A percentile compares a stretch with the other conserved stretches of the same genome.
phyloP scores from a whole-genome alignment of 2,329 filamentous ascomycete genomes.

The Epichloe brachyelytri region DNA sequence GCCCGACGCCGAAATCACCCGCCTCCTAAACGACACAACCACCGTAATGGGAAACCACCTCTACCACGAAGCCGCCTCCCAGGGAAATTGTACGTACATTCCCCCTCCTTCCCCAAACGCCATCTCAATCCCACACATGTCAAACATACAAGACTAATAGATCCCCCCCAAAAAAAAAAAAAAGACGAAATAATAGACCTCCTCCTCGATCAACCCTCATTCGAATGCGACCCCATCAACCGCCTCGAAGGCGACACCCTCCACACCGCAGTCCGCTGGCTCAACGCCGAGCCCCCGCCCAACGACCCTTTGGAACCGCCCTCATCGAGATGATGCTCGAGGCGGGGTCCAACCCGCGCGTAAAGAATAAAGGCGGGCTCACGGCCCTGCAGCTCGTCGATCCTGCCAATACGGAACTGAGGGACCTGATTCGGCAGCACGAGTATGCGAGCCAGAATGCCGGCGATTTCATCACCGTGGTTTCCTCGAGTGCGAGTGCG shows the following conservation, averaged over 20 bases:
- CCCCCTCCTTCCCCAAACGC: not conserved
- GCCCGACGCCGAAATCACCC: conserved; percentile 52
- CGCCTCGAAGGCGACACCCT: conserved; percentile 63
- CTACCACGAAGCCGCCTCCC: conserved; percentile 76
- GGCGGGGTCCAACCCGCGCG: conserved; percentile 49
- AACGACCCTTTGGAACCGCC: conserved; percentile 50
- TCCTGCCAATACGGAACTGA: conserved; percentile 50
- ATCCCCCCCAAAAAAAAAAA: not conserved
- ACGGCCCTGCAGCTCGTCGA: conserved; percentile 62
- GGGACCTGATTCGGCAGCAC: conserved; percentile 53
- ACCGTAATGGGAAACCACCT: conserved; percentile 81
- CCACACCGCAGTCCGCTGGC: conserved; percentile 65
- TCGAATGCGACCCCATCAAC: conserved; percentile 73
- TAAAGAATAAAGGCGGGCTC: conserved; percentile 59
- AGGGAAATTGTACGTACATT: conserved; percentile 73
- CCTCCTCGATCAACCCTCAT: conserved; percentile 69
- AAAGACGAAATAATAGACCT: conserved; percentile 66
- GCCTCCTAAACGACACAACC: conserved; percentile 72
- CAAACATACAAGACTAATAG: not conserved
- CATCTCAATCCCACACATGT: not conserved
- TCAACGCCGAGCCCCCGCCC: conserved; percentile 53
- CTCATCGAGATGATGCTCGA: conserved; percentile 73
- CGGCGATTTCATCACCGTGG: conserved; percentile 40
- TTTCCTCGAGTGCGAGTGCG: not conserved
- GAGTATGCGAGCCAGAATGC: conserved; percentile 51